phyloP scores from a whole-genome alignment of 345 rosid species.

The Arabis hirsuta region DNA sequence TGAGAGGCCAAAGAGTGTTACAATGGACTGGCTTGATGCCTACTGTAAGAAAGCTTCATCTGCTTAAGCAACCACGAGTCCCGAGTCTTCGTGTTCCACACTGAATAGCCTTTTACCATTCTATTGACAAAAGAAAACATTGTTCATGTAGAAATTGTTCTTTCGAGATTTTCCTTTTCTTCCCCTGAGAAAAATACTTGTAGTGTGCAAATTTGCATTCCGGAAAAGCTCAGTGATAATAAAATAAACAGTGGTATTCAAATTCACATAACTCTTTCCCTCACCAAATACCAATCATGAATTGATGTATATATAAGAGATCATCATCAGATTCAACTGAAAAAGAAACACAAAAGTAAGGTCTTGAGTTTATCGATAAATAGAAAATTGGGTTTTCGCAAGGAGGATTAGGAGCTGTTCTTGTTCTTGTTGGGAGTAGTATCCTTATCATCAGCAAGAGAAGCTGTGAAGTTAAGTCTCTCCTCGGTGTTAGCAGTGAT shows the following conservation, averaged over 20 bases:
- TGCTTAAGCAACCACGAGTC: conserved; percentile 17
- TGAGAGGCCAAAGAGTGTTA: conserved; percentile 98
- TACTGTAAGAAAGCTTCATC: conserved; percentile 67
- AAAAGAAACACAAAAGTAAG: background rate
- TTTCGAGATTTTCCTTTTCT: conserved; percentile 5
- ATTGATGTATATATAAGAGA: no score
- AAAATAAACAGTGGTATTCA: conserved; percentile 31
- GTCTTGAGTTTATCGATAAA: conserved; percentile 5
- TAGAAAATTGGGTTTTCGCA: background rate
- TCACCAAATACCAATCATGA: no score
- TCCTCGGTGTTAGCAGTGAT: conserved; percentile 78
- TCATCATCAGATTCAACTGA: background rate
- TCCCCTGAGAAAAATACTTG: conserved; percentile 26
- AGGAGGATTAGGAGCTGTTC: conserved; percentile 18
- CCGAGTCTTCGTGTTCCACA: conserved; percentile 25
- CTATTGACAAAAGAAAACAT: conserved; percentile 20
- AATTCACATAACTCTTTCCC: background rate
- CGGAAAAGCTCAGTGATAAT: conserved; percentile 25
- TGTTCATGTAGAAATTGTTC: conserved; percentile 29
- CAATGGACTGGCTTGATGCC: conserved; percentile 92
- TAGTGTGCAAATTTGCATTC: conserved; percentile 30
- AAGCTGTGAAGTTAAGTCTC: conserved; percentile 64
- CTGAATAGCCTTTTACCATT: conserved; percentile 20
- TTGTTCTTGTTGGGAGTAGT: background rate
- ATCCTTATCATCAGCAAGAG: conserved; percentile 40